Base-by-base conservation (phyloP, 1,284 basidiomycete genomes). In the Moesziomyces sp. region DNA sequence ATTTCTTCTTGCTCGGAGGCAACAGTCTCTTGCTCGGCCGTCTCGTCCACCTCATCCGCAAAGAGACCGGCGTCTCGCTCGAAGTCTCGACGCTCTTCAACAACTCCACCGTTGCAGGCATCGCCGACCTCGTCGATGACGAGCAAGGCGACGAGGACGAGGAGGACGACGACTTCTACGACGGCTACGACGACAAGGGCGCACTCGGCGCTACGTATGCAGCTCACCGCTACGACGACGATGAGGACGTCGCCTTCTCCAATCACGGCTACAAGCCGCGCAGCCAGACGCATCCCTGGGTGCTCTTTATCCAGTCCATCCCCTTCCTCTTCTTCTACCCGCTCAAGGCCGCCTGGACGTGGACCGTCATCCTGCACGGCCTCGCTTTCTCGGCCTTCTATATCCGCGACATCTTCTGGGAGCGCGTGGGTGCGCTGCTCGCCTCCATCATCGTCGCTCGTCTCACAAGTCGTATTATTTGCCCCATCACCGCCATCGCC, bases 1-100 rank as follows among this genome's bases (percentile, higher is more conserved):
- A 84, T 73, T 84, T 84, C 54, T 84, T 84, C 82, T 56, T 84
- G 35, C 77, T 84, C 43, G 82, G 82, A 52, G 82, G 82, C 35
- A 84, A 84, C 72, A 78, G 76, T 72, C 74, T 84, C 45, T 58
- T 84, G 60, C 79, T 84, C 3, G 82, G 82, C 47, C 77, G 82
- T 26, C 74, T 84, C 14, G 79, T 84, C 19, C 78, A 80, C 58
- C 64, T 83, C 57, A 80, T 84, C 55, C 82, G 82, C 35, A 83
- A 83, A 51, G 82, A 84, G 64, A 84, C 82, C 23, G 81, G 79
- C 46, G 77, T 77, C n/a, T 73, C 66, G 47, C 73, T 84, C 42
- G 82, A 84, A 47, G 82, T 84, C 8, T 81, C 81, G 23, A 78
- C 77, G 10, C 74, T 84, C 28, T 84, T 84, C 74, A 80, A 72